Conservation (phyloP, 2,329 filamentous ascomycete species). For the Aureobasidium musti region DNA sequence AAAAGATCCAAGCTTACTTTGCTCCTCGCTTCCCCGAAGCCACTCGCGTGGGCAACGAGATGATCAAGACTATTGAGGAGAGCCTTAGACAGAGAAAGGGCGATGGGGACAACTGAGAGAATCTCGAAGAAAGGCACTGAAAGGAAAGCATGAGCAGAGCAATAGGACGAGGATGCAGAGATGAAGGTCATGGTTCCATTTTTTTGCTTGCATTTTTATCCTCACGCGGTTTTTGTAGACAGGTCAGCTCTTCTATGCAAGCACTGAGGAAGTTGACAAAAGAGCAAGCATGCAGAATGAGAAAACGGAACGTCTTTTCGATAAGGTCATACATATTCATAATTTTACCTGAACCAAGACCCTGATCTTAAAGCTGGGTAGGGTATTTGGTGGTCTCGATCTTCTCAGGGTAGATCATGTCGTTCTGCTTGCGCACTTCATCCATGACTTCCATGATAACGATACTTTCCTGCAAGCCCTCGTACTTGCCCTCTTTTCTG, state of each 20-base stretch:
- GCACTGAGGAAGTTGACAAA: neutral
- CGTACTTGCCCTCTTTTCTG: constrained; percentile 68
- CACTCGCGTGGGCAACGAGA: constrained; percentile 84
- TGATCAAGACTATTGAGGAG: constrained; percentile 94
- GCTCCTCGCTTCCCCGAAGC: constrained; percentile 86
- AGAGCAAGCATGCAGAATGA: neutral
- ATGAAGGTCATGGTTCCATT: neutral
- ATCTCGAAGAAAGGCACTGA: neutral
- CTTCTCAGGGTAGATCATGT: constrained; percentile 63
- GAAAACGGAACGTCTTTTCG: neutral
- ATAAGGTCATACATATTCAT: constrained; percentile 9
- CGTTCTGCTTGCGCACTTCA: constrained; percentile 64
- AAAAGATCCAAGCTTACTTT: constrained; percentile 88
- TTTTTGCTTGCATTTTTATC: too few species aligned
- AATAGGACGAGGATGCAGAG: neutral
- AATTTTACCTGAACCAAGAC: neutral
- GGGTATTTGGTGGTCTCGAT: constrained; percentile 64
- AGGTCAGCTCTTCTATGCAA: neutral
- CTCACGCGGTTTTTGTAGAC: neutral
- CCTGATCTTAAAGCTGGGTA: constrained; percentile 41
- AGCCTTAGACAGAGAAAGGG: constrained; percentile 56
- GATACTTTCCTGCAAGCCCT: constrained; percentile 75
- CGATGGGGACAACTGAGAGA: neutral
- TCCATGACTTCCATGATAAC: constrained; percentile 77
- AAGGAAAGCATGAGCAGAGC: neutral